A percentile compares a stretch with the other conserved stretches of the same genome.
Conservation (phyloP, 2,329 filamentous ascomycete genomes). For the Hysterium pulicare region DNA sequence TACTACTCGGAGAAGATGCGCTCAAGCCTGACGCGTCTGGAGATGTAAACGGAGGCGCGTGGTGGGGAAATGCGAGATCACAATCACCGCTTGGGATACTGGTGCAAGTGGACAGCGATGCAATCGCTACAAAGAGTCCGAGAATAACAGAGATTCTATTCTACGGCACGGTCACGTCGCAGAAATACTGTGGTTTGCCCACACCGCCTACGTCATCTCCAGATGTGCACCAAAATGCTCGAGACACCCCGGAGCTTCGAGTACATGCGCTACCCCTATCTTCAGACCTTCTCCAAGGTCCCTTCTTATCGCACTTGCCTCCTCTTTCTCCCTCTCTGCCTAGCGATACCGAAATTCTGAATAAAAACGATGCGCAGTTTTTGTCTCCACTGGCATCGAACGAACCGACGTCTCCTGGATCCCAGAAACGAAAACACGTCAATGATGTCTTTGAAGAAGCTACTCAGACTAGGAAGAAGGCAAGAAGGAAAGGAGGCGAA, state of each 20-base stretch:
- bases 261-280: slow-evolving; percentile 44
- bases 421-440: slow-evolving; percentile 41
- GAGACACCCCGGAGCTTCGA: slow-evolving; percentile 24
- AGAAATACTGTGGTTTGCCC: slow-evolving; percentile 16
- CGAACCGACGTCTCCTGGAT: slow-evolving; percentile 11
- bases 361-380: slow-evolving; percentile 22
- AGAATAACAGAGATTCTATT: slow-evolving; percentile 45
- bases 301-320: slow-evolving; percentile 12
- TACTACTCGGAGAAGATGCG: slow-evolving; percentile 25
- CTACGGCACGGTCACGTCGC: slow-evolving; percentile 35
- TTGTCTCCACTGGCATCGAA: slow-evolving; percentile 24
- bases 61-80: slow-evolving; percentile 36
- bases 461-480: slow-evolving; percentile 40
- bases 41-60: slow-evolving; percentile 16
- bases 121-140: slow-evolving; percentile 6
- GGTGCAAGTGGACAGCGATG: slow-evolving; percentile 22
- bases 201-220: slow-evolving; percentile 35
- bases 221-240: slow-evolving; percentile 9
- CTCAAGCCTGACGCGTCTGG: slow-evolving; percentile 2
- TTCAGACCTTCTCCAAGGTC: slow-evolving; percentile 34
- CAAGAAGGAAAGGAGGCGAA: slow-evolving; percentile 42
- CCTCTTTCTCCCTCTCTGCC: slow-evolving; percentile 16
- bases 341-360: not conserved
- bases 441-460: slow-evolving; percentile 48
- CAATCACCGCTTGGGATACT: slow-evolving; percentile 42